A percentile compares a stretch with the other conserved stretches of the same genome.
Evolutionary conservation across 2,329 filamentous ascomycete species (phyloP).

Genomic region (Colletotrichum destructivum): DNA sequence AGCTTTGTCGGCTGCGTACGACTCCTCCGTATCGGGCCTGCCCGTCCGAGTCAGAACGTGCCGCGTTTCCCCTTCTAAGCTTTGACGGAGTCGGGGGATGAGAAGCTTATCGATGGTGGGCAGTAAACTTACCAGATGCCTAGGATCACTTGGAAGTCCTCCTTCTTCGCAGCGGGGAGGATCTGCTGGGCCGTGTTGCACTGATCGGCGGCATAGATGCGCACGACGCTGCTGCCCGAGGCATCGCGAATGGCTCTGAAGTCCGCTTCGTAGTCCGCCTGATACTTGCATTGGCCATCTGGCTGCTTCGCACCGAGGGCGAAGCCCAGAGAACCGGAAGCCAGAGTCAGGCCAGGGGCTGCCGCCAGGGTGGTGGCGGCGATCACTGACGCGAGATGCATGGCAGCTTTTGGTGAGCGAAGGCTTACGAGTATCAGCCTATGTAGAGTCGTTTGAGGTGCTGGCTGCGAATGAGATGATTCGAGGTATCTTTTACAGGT

Average conservation of each 20-base stretch:
- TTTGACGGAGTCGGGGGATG: not conserved
- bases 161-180: conserved; percentile 75
- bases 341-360: conserved; percentile 55
- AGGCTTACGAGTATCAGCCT: not conserved
- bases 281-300: conserved; percentile 73
- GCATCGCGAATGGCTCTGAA: conserved; percentile 71
- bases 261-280: conserved; percentile 75
- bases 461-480: not conserved
- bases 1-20: conserved; percentile 72
- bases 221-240: conserved; percentile 69
- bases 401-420: not conserved
- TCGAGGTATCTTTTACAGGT: not conserved
- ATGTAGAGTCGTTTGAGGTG: not conserved
- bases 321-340: conserved; percentile 69
- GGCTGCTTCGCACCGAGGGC: conserved; percentile 76
- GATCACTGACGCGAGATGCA: conserved; percentile 13
- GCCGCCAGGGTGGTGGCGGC: conserved; percentile 40
- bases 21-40: conserved; percentile 74
- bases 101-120: not conserved
- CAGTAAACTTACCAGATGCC: conserved; percentile 74
- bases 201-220: conserved; percentile 77
- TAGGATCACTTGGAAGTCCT: conserved; percentile 77
- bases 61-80: not conserved
- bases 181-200: conserved; percentile 76
- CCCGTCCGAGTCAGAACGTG: conserved; percentile 10